These are phyloP conservation scores for Mycosarcoma maydis DNA, from an alignment of 1,284 basidiomycete genomes.

Conservation along the genomic window DNA sequence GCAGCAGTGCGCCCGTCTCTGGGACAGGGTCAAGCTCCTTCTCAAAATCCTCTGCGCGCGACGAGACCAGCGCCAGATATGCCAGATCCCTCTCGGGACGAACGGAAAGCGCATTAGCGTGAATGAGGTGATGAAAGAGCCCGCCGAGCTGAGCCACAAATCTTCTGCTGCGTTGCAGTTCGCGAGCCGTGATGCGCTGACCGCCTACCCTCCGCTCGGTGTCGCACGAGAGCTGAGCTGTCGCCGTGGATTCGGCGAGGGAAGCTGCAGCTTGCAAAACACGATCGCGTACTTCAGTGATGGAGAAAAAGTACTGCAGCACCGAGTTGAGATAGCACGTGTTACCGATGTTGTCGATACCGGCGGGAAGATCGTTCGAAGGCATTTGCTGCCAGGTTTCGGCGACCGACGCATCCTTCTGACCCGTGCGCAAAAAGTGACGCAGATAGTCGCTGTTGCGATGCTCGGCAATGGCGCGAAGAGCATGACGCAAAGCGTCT, in stretches of 20 bases:
- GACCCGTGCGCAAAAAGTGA: slow-evolving; percentile 75
- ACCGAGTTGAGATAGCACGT: slow-evolving; percentile 91
- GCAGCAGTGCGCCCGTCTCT: neutral
- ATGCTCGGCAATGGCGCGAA: slow-evolving; percentile 71
- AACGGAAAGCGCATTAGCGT: slow-evolving; percentile 75
- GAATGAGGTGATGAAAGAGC: slow-evolving; percentile 81
- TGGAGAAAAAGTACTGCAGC: slow-evolving; percentile 92
- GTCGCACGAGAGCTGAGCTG: slow-evolving; percentile 1
- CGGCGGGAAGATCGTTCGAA: slow-evolving; percentile 78
- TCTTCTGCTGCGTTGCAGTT: slow-evolving; percentile 82
- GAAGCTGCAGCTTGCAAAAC: slow-evolving; percentile 73
- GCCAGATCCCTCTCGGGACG: slow-evolving; percentile 86
- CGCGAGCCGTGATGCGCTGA: slow-evolving; percentile 78
- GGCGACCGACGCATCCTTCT: slow-evolving; percentile 62
- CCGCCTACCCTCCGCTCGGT: slow-evolving; percentile 76
- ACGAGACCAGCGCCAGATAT: slow-evolving; percentile 89
- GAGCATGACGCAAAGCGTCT: slow-evolving; percentile 65
- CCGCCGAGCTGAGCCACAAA: slow-evolving; percentile 79
- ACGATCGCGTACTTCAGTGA: slow-evolving; percentile 82
- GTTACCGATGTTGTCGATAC: slow-evolving; percentile 90
- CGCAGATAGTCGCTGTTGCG: slow-evolving; percentile 78
- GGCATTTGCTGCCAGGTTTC: slow-evolving; percentile 52
- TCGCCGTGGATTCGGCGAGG: neutral
- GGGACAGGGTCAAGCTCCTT: slow-evolving; percentile 12
- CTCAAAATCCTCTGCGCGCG: slow-evolving; percentile 78